phyloP scores from a whole-genome alignment of 2,329 filamentous ascomycete species.

The Cercospora sp. region DNA sequence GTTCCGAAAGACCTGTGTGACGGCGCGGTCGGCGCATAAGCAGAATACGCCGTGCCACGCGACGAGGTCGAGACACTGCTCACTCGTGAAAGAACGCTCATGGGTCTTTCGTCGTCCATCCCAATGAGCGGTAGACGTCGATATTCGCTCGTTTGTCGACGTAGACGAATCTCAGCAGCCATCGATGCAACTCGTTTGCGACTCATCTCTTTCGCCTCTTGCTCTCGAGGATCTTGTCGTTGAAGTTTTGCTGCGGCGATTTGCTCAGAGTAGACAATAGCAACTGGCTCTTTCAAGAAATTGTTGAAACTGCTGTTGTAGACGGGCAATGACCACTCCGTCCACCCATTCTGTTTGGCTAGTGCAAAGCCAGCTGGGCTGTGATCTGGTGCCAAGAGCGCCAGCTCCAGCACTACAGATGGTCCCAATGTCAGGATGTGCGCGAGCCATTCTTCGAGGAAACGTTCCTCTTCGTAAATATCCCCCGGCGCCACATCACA shows the following conservation, averaged over 20 bases:
- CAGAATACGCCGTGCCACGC: not conserved
- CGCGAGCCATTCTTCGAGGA: conserved; percentile 63
- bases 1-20: not conserved
- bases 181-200: conserved; percentile 48
- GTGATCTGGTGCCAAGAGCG: conserved; percentile 42
- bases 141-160: conserved; percentile 41
- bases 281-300: conserved; percentile 63
- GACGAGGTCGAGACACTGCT: conserved; percentile 19
- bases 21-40: not conserved
- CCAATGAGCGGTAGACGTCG: conserved; percentile 43
- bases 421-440: conserved; percentile 62
- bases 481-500: conserved; percentile 51
- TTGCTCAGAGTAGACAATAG: conserved; percentile 60
- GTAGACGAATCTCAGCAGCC: conserved; percentile 46
- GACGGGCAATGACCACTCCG: conserved; percentile 55
- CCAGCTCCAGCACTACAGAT: conserved; percentile 56
- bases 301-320: conserved; percentile 51
- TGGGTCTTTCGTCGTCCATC: conserved; percentile 41
- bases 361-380: conserved; percentile 52
- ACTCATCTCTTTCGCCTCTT: conserved; percentile 41
- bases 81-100: conserved; percentile 35
- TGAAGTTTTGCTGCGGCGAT: conserved; percentile 38
- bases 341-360: conserved; percentile 58
- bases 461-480: conserved; percentile 53
- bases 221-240: conserved; percentile 40